Evolutionary conservation across 2,329 filamentous ascomycete species (phyloP).

Genomic region (Fusarium zealandicum): DNA sequence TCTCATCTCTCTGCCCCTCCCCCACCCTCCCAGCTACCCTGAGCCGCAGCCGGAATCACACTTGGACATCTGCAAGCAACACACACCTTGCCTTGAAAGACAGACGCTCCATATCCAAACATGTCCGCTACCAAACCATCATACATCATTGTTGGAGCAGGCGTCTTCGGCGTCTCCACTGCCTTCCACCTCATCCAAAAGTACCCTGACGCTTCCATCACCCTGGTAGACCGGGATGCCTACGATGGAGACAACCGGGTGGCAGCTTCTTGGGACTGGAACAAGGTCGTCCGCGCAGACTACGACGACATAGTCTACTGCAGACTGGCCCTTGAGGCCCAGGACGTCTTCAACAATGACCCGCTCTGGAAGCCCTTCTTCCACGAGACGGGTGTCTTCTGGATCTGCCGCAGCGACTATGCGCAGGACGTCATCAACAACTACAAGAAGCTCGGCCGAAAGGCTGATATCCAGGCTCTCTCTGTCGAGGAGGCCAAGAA

Average conservation of each 20-base stretch:
- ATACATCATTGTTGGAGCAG: slow-evolving; percentile 68
- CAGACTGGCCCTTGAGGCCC: slow-evolving; percentile 69
- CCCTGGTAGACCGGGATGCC: slow-evolving; percentile 64
- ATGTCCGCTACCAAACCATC: slow-evolving; percentile 43
- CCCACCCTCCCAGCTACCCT: not conserved
- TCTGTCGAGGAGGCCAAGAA: slow-evolving; percentile 55
- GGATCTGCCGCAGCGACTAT: slow-evolving; percentile 60
- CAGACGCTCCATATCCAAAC: no score
- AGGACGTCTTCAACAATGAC: slow-evolving; percentile 65
- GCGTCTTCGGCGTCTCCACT: slow-evolving; percentile 71
- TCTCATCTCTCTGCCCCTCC: not conserved
- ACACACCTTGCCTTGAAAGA: no score
- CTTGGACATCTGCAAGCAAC: not conserved
- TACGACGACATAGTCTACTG: slow-evolving; percentile 66
- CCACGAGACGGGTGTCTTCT: slow-evolving; percentile 67
- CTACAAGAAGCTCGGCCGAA: slow-evolving; percentile 55
- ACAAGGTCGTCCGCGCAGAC: slow-evolving; percentile 36
- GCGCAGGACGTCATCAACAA: slow-evolving; percentile 61
- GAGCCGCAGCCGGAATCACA: slow-evolving; percentile 15
- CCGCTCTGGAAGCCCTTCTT: slow-evolving; percentile 64
- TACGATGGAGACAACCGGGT: slow-evolving; percentile 55
- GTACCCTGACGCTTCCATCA: slow-evolving; percentile 59
- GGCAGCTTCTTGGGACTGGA: slow-evolving; percentile 70
- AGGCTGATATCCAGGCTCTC: slow-evolving; percentile 52
- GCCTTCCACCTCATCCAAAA: slow-evolving; percentile 67